Conservation (phyloP, 1,139 yeast species). For the Suhomyces bribrorum region DNA sequence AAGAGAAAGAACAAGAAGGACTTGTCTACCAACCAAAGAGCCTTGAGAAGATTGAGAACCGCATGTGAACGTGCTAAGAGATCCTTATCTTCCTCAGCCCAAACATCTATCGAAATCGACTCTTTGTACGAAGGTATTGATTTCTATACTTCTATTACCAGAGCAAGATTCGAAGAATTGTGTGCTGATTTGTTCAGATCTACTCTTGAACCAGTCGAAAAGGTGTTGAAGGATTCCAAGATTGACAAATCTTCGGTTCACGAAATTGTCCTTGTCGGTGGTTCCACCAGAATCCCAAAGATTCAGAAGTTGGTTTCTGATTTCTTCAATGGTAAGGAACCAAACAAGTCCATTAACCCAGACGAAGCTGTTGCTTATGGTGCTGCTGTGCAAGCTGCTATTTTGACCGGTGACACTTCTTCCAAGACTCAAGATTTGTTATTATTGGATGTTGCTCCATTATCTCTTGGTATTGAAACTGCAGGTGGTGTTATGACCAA, state of each 20-base stretch:
- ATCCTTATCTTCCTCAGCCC: constrained; percentile 82
- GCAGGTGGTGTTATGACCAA: constrained; percentile 53
- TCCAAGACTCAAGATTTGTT: constrained; percentile 27
- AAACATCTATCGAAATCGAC: constrained; percentile 84
- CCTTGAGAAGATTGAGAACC: constrained; percentile 84
- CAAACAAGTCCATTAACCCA: constrained; percentile 84
- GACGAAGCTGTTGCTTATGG: constrained; percentile 71
- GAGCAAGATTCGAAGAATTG: constrained; percentile 90
- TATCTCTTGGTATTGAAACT: constrained; percentile 50
- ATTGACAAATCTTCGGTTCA: constrained; percentile 76
- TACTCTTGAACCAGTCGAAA: constrained; percentile 82
- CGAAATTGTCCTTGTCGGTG: constrained; percentile 89
- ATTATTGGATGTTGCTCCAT: constrained; percentile 49
- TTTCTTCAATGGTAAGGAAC: constrained; percentile 88
- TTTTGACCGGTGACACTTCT: constrained; percentile 28
- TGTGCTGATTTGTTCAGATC: constrained; percentile 84
- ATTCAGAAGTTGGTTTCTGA: constrained; percentile 83
- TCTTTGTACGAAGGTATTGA: constrained; percentile 80
- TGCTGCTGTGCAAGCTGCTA: constrained; percentile 53
- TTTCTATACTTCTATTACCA: constrained; percentile 78
- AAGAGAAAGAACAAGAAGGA: constrained; percentile 83
- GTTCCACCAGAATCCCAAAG: constrained; percentile 94
- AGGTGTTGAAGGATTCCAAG: constrained; percentile 81
- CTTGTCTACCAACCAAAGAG: constrained; percentile 73
- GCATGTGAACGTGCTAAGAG: constrained; percentile 94